These are phyloP conservation scores for Nakazawaea ernobii DNA, from an alignment of 805 yeast species.

Conservation along the genomic window DNA sequence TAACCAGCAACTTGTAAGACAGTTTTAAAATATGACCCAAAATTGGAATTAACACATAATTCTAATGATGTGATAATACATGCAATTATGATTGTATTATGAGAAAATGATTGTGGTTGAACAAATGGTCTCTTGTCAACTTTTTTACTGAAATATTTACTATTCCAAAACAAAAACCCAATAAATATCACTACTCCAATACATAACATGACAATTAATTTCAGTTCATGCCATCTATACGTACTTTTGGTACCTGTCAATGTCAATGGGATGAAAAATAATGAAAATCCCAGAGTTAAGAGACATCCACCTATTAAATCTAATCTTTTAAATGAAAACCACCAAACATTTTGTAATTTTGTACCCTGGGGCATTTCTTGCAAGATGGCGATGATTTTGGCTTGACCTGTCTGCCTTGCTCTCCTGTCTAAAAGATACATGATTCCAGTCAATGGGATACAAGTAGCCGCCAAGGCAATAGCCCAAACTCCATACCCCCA, in stretches of 20 bases:
- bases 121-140: constrained; percentile 18
- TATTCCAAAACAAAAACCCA: constrained; percentile 16
- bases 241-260: constrained; percentile 20
- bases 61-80: constrained; percentile 19
- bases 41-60: constrained; percentile 20
- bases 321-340: constrained; percentile 15
- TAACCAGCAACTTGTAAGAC: constrained; percentile 25
- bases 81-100: constrained; percentile 14
- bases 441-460: constrained; percentile 16
- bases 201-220: constrained; percentile 19
- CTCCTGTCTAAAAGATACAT: constrained; percentile 21
- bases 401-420: constrained; percentile 12
- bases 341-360: constrained; percentile 11
- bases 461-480: constrained; percentile 13
- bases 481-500: constrained; percentile 8
- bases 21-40: constrained; percentile 21
- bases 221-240: constrained; percentile 19
- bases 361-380: constrained; percentile 15
- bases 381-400: constrained; percentile 6
- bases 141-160: not conserved
- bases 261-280: constrained; percentile 24
- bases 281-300: constrained; percentile 17
- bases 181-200: constrained; percentile 19
- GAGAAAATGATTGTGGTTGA: constrained; percentile 19
- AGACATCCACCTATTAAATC: constrained; percentile 21